Evolutionary conservation across 106 monocot species (phyloP).

Genomic region (Acorus gramineus): DNA sequence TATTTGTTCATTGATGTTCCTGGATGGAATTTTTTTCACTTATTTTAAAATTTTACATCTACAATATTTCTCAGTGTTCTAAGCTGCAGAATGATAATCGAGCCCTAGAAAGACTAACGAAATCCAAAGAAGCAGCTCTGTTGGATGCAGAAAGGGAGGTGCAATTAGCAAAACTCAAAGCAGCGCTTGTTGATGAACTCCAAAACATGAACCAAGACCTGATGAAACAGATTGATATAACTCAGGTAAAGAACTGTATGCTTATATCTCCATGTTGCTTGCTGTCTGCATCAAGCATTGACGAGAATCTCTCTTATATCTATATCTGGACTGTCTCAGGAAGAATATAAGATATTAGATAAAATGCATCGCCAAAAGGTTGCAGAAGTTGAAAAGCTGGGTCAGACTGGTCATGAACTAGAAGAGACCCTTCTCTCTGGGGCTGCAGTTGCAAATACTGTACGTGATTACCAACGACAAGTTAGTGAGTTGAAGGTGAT

Average conservation of each 20-base stretch:
- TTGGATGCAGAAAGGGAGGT: slow-evolving; percentile 75
- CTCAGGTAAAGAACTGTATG: slow-evolving; percentile 31
- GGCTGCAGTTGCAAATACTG: slow-evolving; percentile 79
- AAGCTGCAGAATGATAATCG: slow-evolving; percentile 85
- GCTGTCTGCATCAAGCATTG: too few relatives aligned
- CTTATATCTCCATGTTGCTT: too few relatives aligned
- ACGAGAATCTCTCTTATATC: not conserved
- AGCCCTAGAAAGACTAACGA: slow-evolving; percentile 69
- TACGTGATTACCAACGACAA: slow-evolving; percentile 79
- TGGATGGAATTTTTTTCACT: too few relatives aligned
- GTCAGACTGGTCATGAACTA: slow-evolving; percentile 54
- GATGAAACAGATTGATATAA: slow-evolving; percentile 76
- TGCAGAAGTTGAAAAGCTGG: slow-evolving; percentile 76
- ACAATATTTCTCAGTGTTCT: slow-evolving; percentile 19
- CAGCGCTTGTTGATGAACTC: slow-evolving; percentile 70
- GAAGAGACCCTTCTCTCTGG: slow-evolving; percentile 88
- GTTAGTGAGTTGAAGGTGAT: slow-evolving; percentile 51
- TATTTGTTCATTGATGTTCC: not conserved
- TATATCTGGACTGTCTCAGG: slow-evolving; percentile 23
- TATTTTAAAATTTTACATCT: too few relatives aligned
- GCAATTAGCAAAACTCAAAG: slow-evolving; percentile 64
- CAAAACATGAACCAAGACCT: slow-evolving; percentile 81
- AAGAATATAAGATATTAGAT: slow-evolving; percentile 85
- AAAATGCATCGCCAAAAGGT: slow-evolving; percentile 82
- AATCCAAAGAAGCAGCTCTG: slow-evolving; percentile 71